Conservation (phyloP, 2,329 filamentous ascomycete genomes). For the Coniochaeta hoffmannii region DNA sequence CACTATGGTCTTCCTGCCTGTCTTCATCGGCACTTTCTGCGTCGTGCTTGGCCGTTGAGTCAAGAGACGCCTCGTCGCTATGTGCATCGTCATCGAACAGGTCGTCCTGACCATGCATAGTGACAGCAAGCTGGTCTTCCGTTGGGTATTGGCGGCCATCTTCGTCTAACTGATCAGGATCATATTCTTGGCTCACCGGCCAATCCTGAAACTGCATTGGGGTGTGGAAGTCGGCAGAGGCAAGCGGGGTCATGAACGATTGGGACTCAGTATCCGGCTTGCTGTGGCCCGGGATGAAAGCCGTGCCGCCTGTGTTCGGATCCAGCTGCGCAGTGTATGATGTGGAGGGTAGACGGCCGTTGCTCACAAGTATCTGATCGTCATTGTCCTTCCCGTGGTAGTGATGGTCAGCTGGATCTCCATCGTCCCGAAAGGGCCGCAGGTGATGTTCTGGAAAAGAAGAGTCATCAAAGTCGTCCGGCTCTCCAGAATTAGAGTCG, state of each 20-base stretch:
- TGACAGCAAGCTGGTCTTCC: slow-evolving; percentile 21
- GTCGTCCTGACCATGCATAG: slow-evolving; percentile 24
- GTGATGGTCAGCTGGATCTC: background rate
- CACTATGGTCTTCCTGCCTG: slow-evolving; percentile 5
- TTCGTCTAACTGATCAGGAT: background rate
- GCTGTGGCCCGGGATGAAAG: background rate
- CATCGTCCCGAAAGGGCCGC: background rate
- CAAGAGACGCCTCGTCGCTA: slow-evolving; percentile 2
- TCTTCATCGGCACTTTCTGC: slow-evolving; percentile 1
- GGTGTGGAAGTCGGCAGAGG: slow-evolving; percentile 7
- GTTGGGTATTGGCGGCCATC: slow-evolving; percentile 7
- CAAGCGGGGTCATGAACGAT: slow-evolving; percentile 13
- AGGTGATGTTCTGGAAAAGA: background rate
- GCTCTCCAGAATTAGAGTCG: background rate
- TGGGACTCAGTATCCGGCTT: slow-evolving; percentile 10
- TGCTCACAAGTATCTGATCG: background rate
- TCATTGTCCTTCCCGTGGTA: background rate
- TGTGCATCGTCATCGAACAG: slow-evolving; percentile 22
- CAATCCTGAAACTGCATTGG: background rate
- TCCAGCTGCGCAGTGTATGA: background rate
- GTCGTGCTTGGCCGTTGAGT: background rate
- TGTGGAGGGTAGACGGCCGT: background rate
- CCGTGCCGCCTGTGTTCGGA: background rate
- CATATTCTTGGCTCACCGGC: slow-evolving; percentile 1
- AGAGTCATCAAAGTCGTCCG: background rate